Base-by-base conservation (phyloP, 345 rosid species). In the Turnera subulata region DNA sequence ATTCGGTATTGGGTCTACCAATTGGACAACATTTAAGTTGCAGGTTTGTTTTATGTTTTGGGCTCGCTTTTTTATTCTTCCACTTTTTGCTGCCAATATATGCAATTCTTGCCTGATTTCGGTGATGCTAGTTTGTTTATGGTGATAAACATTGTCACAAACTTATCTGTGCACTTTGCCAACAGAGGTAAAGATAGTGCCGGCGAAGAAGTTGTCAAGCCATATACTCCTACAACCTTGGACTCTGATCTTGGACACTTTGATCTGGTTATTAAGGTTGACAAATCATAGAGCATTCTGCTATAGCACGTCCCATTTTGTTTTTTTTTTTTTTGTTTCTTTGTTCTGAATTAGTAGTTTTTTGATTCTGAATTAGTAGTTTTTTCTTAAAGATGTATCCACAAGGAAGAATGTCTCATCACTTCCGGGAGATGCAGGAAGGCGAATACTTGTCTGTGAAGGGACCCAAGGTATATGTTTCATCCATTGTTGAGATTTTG, bases 1-100 rank as follows among this genome's bases (percentile, higher is more conserved):
- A 47, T 53, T 81, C 85, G 0, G 75, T 73, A 6, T 40, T 81
- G 68, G 85, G 82, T 45, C 73, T 81, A 17, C 86, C 83, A 20
- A 76, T 78, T 37, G 86, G 86, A 19, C 81, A 78, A 20, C 81
- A 81, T 59, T 70, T 76, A 71, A 20, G 32, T 20, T 13, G 25
- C 17, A 13, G 40, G 23, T 26, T 8, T 20, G 42, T 21, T 49
- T 20, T 4, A 18, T 42, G 24, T 39, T 25, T 12, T 24, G 13
- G 14, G 5, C 2, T 21, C 5, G 24, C n/a, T n/a, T 13, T 2
- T 40, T 1, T 39, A 38, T 17, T 19, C 50, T 61, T 39, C 18
- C 39, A n/a, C n/a, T n/a, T n/a, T 6, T 19, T 22, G 12, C 50
- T 46, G 12, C 10, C 50, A 7, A 6, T 46, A 35, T 14, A 15